Conservation (phyloP, 2,329 filamentous ascomycete genomes). For the Monosporascus sp. region DNA sequence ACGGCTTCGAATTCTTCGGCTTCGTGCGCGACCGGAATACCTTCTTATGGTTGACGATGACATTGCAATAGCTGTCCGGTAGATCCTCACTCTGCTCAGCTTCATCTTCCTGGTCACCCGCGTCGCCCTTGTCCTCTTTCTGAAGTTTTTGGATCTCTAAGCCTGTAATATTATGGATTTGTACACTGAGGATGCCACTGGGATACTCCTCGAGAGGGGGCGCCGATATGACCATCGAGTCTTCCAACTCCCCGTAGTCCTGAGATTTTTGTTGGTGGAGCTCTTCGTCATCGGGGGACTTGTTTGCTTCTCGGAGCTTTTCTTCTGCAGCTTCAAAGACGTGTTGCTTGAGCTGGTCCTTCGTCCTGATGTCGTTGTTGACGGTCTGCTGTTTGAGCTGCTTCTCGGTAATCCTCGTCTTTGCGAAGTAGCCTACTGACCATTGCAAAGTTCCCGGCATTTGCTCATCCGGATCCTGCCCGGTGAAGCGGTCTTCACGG, state of each 20-base stretch:
- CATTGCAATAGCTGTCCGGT: slow-evolving; percentile 66
- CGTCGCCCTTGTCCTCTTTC: slow-evolving; percentile 46
- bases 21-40: slow-evolving; percentile 69
- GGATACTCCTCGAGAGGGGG: slow-evolving; percentile 58
- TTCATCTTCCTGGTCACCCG: slow-evolving; percentile 48
- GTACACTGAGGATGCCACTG: slow-evolving; percentile 64
- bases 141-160: slow-evolving; percentile 58
- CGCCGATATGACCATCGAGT: slow-evolving; percentile 63
- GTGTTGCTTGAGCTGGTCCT: slow-evolving; percentile 54
- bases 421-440: slow-evolving; percentile 68
- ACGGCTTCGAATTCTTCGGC: slow-evolving; percentile 72
- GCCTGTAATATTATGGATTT: slow-evolving; percentile 69
- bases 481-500: slow-evolving; percentile 60
- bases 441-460: slow-evolving; percentile 67
- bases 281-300: slow-evolving; percentile 54
- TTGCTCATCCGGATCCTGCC: slow-evolving; percentile 58
- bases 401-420: slow-evolving; percentile 56
- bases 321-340: slow-evolving; percentile 49
- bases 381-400: slow-evolving; percentile 59
- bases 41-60: slow-evolving; percentile 69
- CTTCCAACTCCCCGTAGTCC: slow-evolving; percentile 56
- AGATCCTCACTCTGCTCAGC: slow-evolving; percentile 58
- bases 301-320: slow-evolving; percentile 62
- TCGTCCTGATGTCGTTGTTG: slow-evolving; percentile 51
- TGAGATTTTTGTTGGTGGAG: slow-evolving; percentile 63